Conservation (phyloP, 495 filamentous ascomycete genomes). For the Aspergillus sclerotiicarbonarius region DNA sequence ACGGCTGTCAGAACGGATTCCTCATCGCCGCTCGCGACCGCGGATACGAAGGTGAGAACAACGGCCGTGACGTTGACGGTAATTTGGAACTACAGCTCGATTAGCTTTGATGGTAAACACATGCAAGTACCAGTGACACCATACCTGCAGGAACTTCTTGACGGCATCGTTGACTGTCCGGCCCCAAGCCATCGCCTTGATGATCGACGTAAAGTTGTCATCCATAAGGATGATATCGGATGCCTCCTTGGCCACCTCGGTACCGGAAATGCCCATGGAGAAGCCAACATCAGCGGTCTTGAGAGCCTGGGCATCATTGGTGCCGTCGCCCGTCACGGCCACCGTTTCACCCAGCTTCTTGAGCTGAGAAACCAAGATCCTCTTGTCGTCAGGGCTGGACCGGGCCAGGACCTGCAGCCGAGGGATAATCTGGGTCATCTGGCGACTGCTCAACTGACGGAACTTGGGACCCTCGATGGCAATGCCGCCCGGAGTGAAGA, state of each 20-base stretch:
- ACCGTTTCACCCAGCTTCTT: conserved; percentile 88
- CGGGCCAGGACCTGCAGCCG: conserved; percentile 80
- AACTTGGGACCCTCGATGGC: conserved; percentile 84
- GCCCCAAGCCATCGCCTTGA: conserved; percentile 86
- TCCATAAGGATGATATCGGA: conserved; percentile 95
- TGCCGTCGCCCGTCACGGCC: conserved; percentile 90
- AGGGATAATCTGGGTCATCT: conserved; percentile 72
- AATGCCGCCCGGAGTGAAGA: conserved; percentile 69
- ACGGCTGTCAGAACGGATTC: conserved; percentile 78
- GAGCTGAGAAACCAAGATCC: conserved; percentile 72
- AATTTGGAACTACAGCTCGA: conserved; percentile 69
- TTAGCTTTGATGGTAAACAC: conserved; percentile 10
- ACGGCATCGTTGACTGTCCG: conserved; percentile 86
- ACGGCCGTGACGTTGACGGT: conserved; percentile 91
- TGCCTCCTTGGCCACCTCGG: conserved; percentile 89
- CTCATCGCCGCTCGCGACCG: conserved; percentile 62
- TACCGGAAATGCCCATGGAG: conserved; percentile 88
- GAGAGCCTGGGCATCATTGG: conserved; percentile 86
- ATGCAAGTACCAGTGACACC: neutral
- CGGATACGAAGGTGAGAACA: conserved; percentile 77
- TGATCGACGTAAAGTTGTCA: conserved; percentile 88
- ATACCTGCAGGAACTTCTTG: conserved; percentile 81
- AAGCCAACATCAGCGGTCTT: conserved; percentile 89
- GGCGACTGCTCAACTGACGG: conserved; percentile 59
- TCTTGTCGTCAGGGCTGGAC: conserved; percentile 82